Evolutionary conservation across 768 basidiomycete species (phyloP), one percentile per base, ranked within the genome.

Genomic region (Panaeolus cyanescens): DNA sequence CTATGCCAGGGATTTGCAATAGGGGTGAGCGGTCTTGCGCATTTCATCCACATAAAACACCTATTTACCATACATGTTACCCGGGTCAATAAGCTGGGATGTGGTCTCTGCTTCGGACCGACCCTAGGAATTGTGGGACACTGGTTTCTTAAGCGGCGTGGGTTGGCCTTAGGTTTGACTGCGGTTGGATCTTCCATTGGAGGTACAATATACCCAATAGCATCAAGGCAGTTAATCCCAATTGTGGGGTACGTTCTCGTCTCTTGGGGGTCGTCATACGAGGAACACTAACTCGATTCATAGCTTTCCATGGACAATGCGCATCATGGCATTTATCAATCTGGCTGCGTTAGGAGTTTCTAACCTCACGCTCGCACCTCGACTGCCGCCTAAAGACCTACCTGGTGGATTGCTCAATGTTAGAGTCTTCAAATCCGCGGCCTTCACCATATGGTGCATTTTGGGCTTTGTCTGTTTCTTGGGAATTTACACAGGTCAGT

Each of bases 241-340:
- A 61, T 71, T 58, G 78, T 89, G 1, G 87, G 88, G 88, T 85
- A 68, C 13, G 80, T 66, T 37, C n/a, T 10, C 22, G 42, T 55
- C 15, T 15, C 8, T n/a, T n/a, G n/a, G 32, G 40, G 15, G 33
- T 39, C n/a, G 8, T 20, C 45, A 20, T 20, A 12, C 31, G 9
- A 6, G 2, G 28, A 28, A 54, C 32, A 36, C 31, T 53, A 32
- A 34, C 33, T 56, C 19, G 19, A n/a, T 6, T 8, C 34, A 32
- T 39, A 89, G 88, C 3, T 91, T 91, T 71, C 78, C 80, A 53
- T 90, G 89, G 89, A 85, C 89, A 0, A 82, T 89, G 80, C 81
- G 88, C 10, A 81, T 87, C 50, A 73, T 90, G 42, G 88, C 80
- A 3, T 86, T 89, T 65, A 82, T 88, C 19, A 63, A 88, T 4